These are phyloP conservation scores for Phtheirospermum japonicum DNA, from an alignment of 257 asterid genomes.

Conservation along the genomic window DNA sequence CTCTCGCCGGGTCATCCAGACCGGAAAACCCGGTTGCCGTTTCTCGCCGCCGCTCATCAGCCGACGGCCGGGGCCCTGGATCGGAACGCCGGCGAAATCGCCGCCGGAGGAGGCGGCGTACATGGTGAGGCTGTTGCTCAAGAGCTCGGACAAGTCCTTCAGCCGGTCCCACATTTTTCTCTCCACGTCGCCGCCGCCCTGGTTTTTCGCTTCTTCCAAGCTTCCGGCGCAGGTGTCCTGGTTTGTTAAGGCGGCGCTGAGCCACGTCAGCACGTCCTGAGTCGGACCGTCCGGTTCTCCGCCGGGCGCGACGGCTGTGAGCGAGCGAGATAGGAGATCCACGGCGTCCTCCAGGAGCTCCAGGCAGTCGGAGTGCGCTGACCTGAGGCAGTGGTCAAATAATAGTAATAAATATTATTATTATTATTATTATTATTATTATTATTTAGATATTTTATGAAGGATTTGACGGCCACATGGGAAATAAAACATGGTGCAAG, in stretches of 20 bases:
- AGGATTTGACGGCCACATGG: too few relatives aligned
- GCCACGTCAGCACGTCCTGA: constrained; percentile 86
- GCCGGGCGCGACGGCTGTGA: constrained; percentile 42
- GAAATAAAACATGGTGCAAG: too few relatives aligned
- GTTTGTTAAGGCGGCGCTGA: constrained; percentile 82
- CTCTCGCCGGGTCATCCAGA: constrained; percentile 67
- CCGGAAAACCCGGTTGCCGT: constrained; percentile 49
- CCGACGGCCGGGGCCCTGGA: constrained; percentile 71
- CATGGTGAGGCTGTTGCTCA: constrained; percentile 80
- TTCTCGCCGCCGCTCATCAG: constrained; percentile 33
- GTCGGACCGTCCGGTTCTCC: constrained; percentile 39
- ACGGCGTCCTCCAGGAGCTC: constrained; percentile 84
- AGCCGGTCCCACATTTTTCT: constrained; percentile 44
- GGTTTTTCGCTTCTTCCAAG: constrained; percentile 43
- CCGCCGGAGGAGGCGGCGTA: constrained; percentile 48
- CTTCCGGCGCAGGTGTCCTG: constrained; percentile 94
- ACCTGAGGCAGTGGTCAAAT: constrained; percentile 34
- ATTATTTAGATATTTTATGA: too few relatives aligned
- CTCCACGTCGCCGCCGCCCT: constrained; percentile 42
- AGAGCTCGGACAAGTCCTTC: constrained; percentile 64
- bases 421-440: too few relatives aligned
- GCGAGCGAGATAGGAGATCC: constrained; percentile 60
- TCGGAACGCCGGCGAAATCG: constrained; percentile 62
- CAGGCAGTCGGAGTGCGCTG: constrained; percentile 80
- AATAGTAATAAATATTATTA: neutral